Evolutionary conservation across 495 filamentous ascomycete genomes (phyloP).

Genomic region (Lasiosphaeriaceae sp.): DNA sequence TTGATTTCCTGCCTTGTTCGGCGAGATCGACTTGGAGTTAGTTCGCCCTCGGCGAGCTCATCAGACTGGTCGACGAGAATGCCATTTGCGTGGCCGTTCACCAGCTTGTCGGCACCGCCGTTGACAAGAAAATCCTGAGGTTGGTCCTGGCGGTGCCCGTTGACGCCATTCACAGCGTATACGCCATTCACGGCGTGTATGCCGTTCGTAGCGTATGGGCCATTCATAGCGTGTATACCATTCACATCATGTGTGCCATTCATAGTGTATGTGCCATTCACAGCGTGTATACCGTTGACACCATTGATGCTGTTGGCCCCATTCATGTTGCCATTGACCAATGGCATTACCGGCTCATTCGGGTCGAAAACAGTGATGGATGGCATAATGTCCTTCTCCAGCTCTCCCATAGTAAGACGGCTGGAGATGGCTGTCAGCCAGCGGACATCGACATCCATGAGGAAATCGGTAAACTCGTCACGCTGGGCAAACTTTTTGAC

Average conservation of each 20-base stretch:
- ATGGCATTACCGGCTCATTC: conserved; percentile 25
- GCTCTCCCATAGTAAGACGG: conserved; percentile 8
- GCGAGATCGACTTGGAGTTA: conserved; percentile 38
- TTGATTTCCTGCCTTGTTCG: conserved; percentile 41
- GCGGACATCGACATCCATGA: conserved; percentile 45
- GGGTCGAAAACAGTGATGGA: conserved; percentile 27
- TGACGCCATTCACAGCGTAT: conserved; percentile 28
- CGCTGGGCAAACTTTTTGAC: conserved; percentile 31
- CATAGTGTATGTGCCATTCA: no score
- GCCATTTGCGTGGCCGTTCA: conserved; percentile 14
- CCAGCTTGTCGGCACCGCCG: conserved; percentile 30
- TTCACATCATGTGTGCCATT: no score
- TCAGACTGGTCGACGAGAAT: conserved; percentile 9
- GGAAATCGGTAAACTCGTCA: conserved; percentile 31
- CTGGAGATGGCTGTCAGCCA: conserved; percentile 35
- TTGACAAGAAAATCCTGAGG: neutral
- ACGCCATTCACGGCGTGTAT: no score
- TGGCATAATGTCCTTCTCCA: conserved; percentile 25
- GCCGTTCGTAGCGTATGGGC: no score
- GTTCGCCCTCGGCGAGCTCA: conserved; percentile 24
- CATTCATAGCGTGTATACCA: conserved; percentile 11
- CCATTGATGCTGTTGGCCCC: conserved; percentile 19
- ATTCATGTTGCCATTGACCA: conserved; percentile 25
- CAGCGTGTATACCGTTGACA: conserved; percentile 15
- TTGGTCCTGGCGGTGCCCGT: conserved; percentile 11